Evolutionary conservation across 1,284 basidiomycete species (phyloP).

Genomic region (Fistulinella staudtii): DNA sequence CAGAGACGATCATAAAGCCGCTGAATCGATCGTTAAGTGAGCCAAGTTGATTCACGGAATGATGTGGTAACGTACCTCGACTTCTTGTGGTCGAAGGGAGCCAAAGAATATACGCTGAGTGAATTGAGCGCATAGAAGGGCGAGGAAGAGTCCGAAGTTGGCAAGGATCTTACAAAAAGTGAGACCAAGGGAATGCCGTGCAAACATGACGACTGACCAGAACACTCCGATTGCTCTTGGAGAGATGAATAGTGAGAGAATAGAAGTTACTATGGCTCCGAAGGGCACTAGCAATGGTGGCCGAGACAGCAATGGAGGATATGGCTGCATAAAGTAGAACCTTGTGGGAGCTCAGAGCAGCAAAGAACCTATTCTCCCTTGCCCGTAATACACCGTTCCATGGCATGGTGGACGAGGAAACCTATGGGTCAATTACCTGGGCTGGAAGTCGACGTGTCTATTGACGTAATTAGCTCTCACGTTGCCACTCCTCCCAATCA

Average conservation of each 20-base stretch:
- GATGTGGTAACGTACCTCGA: conserved; percentile 65
- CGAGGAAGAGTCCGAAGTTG: conserved; percentile 84
- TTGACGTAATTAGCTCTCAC: conserved; percentile 1
- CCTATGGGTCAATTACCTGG: neutral
- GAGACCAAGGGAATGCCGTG: neutral
- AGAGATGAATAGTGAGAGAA: conserved; percentile 88
- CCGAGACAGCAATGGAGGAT: conserved; percentile 68
- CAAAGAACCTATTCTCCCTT: conserved; percentile 40
- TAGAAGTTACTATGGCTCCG: conserved; percentile 91
- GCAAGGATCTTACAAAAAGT: conserved; percentile 72
- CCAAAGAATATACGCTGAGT: conserved; percentile 93
- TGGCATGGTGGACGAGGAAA: conserved; percentile 21
- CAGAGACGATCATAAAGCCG: conserved; percentile 93
- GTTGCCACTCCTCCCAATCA: too few species aligned
- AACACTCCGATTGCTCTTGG: conserved; percentile 85
- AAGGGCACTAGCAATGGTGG: conserved; percentile 76
- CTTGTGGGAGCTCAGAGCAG: conserved; percentile 56
- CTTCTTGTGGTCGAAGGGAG: conserved; percentile 79
- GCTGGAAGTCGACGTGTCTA: conserved; percentile 12
- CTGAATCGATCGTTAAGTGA: conserved; percentile 38
- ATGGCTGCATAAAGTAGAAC: conserved; percentile 66
- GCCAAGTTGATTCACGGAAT: conserved; percentile 1
- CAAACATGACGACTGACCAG: conserved; percentile 53
- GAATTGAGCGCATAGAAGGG: conserved; percentile 72
- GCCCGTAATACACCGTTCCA: conserved; percentile 37